Evolutionary conservation across 2,329 filamentous ascomycete species (phyloP).

Genomic region (Epichloe baconii): DNA sequence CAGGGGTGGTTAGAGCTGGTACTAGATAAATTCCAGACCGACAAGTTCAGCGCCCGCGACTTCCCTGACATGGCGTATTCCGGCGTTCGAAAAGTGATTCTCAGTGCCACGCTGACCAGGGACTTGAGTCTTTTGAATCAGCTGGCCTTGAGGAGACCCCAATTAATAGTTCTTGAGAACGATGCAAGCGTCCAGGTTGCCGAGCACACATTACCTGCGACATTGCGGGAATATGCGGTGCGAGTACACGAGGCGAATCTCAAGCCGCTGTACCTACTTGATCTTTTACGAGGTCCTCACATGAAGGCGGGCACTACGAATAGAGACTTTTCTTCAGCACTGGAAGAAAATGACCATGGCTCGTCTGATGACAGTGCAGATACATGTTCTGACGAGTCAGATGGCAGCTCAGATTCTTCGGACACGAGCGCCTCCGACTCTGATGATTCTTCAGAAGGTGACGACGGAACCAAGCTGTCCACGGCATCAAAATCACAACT

Average conservation of each 20-base stretch:
- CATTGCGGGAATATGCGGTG: constrained; percentile 51
- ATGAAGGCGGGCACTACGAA: constrained; percentile 20
- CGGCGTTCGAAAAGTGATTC: constrained; percentile 63
- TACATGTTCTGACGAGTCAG: constrained; percentile 10
- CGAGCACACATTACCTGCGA: constrained; percentile 45
- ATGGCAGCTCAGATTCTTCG: constrained; percentile 18
- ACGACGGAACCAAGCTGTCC: too few relatives aligned
- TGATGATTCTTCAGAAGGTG: constrained; percentile 9
- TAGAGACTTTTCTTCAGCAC: background rate
- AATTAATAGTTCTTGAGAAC: constrained; percentile 61
- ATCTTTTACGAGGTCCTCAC: constrained; percentile 50
- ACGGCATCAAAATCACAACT: constrained; percentile 10
- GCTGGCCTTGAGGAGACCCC: constrained; percentile 60
- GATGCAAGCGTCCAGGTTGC: constrained; percentile 31
- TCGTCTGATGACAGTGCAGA: background rate
- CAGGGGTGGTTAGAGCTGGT: constrained; percentile 78
- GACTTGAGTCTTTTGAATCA: constrained; percentile 70
- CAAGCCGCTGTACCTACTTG: constrained; percentile 76
- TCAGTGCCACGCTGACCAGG: constrained; percentile 85
- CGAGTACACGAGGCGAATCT: constrained; percentile 55
- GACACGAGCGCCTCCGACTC: constrained; percentile 22
- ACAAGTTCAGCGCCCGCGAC: constrained; percentile 37
- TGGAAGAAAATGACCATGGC: background rate
- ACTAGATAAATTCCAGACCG: constrained; percentile 44
- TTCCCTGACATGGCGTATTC: constrained; percentile 38